phyloP scores from a whole-genome alignment of 2,329 filamentous ascomycete species.

The Epichloe typhina region DNA sequence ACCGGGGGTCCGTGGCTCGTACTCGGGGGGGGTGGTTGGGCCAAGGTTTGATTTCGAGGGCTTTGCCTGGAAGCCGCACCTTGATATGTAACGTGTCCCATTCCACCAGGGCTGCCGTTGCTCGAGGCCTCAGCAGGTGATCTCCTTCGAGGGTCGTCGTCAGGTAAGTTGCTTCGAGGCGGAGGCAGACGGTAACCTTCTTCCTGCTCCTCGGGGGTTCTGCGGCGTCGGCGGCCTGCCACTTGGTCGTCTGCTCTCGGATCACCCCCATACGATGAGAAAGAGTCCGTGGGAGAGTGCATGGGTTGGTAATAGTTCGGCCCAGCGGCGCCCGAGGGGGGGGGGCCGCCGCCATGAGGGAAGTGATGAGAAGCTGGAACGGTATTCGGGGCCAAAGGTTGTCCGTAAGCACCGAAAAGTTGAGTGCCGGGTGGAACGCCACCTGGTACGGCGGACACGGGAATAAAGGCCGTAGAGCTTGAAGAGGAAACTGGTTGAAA shows the following conservation, averaged over 20 bases:
- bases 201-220: slow-evolving; percentile 25
- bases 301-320: slow-evolving; percentile 28
- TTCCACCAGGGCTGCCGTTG: slow-evolving; percentile 32
- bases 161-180: slow-evolving; percentile 25
- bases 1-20: slow-evolving; percentile 18
- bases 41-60: slow-evolving; percentile 25
- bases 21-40: not conserved
- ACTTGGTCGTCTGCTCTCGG: slow-evolving; percentile 19
- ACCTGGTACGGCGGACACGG: slow-evolving; percentile 44
- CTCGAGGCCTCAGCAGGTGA: slow-evolving; percentile 37
- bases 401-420: slow-evolving; percentile 44
- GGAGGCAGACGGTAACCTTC: slow-evolving; percentile 33
- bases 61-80: slow-evolving; percentile 23
- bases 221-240: slow-evolving; percentile 21
- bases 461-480: slow-evolving; percentile 43
- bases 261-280: slow-evolving; percentile 24
- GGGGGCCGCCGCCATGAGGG: slow-evolving; percentile 10
- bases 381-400: slow-evolving; percentile 31
- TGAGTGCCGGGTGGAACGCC: slow-evolving; percentile 43
- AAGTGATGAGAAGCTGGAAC: slow-evolving; percentile 14
- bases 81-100: slow-evolving; percentile 25
- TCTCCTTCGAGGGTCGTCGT: slow-evolving; percentile 36
- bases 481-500: slow-evolving; percentile 47
- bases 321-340: slow-evolving; percentile 16
- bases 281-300: slow-evolving; percentile 31